Evolutionary conservation across 2,329 filamentous ascomycete genomes (phyloP), one percentile per base, ranked within the genome.

Genomic region (Lasiodiplodia sp.): DNA sequence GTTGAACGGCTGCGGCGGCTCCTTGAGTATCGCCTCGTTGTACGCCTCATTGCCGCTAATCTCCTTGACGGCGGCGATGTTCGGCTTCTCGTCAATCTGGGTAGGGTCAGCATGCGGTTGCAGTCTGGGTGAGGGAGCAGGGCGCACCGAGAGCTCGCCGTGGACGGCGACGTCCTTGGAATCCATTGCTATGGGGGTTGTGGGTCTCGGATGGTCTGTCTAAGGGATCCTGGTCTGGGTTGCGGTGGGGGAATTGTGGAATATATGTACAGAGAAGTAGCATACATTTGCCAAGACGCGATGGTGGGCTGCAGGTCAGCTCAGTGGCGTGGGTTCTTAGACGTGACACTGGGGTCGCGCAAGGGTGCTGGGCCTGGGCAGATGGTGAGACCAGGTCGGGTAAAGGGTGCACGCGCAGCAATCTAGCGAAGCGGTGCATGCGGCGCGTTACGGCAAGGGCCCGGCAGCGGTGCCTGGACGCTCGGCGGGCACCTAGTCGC

Each of bases 11-110:
- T 40, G 66, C 1, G 84, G 82, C 10, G 84, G 83, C 73, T 88
- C 86, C 76, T 85, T 84, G 73, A 86, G 74, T 76, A 85, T 80
- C 25, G 87, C 86, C 76, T 88, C 84, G 71, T 85, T 82, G 76
- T 83, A 87, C 62, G 85, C 85, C 71, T 86, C 84, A 71, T 83
- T 84, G 70, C 86, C 86, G 28, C 74, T 79, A 72, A 87, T 79
- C 68, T 85, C 78, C 72, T 82, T 85, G 71, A 82, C 44, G 47
- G 66, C 56, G n/a, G 57, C 31, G 44, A 64, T 14, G 6, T 53
- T 37, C 47, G n/a, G 8, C 52, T 66, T 66, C 51, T 66, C 63
- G 63, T 66, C 63, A 34, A 66, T 51, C 63, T 66, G 51, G 28
- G 2, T 3, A 12, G 4, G 28, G 60, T 64, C 28, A 64, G 60